Base-by-base conservation (phyloP, 805 yeast species). In the Candida yuanshanica region DNA sequence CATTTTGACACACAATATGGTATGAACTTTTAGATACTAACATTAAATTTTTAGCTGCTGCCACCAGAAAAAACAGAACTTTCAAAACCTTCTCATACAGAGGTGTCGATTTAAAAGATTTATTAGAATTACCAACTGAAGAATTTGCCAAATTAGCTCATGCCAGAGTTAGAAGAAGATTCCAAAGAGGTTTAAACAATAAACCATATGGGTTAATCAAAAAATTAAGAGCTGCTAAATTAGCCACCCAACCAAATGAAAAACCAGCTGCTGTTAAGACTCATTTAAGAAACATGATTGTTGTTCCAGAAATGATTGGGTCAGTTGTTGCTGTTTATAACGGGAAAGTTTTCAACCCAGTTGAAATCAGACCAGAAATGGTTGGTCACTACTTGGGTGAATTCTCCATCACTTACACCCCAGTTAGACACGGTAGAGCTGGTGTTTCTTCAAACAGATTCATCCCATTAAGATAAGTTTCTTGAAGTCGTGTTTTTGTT, bases 381-480 rank as follows among this genome's bases (percentile, higher is more conserved):
- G 90, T 91, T 70, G 98, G 99, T 71, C 96, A 91, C 85, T 93
- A 93, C 95, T 86, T 93, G 66, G 99, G 97, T 79, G 99, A 93
- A 81, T 93, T 93, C 88, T 91, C 99, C 66, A 93, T 93, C 76
- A 79, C 99, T 64, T 93, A 93, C 82, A 86, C 95, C 74, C 99
- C 99, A 70, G 97, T 91, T 71, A 88, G 95, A 81, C 99, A 95
- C 81, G 97, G 97, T 83, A 83, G 93, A 79, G 90, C 95, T 64
- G 95, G 75, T 66, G 77, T 84, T 74, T 74, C 84, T 72, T 66
- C 74, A 72, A 72, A 56, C 59, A 73, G 85, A 72, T 83, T 83
- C 81, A 79, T 81, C 66, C 89, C 90, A 71, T 70, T 74, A 65
- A 72, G 63, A 70, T 74, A 74, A 65, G 34, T 33, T 16, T 31